Evolutionary conservation across 768 basidiomycete genomes (phyloP), one percentile per base, ranked within the genome.

Genomic region (Suillus hirtellus): DNA sequence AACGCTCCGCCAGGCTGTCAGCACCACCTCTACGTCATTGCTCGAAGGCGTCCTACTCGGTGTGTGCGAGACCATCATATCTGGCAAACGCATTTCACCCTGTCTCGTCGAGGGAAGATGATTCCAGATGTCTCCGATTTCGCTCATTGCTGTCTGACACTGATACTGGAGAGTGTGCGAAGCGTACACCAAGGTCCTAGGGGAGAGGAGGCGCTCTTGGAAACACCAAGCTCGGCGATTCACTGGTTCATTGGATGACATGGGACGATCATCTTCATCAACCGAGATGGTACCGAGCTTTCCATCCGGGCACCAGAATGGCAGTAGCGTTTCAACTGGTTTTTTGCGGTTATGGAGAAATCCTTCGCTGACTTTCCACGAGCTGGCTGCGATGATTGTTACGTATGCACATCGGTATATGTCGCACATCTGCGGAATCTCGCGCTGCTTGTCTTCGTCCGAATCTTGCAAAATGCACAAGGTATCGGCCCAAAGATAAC

Each of bases 391-490:
- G 15, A 61, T 50, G 34, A 64, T 61, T 2, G 63, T 61, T 10
- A 64, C 40, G 21, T 53, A 60, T n/a, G 63, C 60, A 42, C 44
- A 19, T 7, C 43, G 63, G 40, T 71, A 70, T 55, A 71, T 60
- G 24, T 46, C 31, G 62, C 43, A 62, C 70, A 71, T 71, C 40
- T 64, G 62, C 27, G 50, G 38, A 52, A 71, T 67, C 62, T 70
- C 66, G 64, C 64, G 63, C 11, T 38, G 53, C 60, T 71, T 71
- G 63, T 71, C 70, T 12, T 64, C 60, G 11, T 43, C 35, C 40
- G 55, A 66, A 15, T 64, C 67, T 58, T 71, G 70, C 50, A 70
- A 62, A 52, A 70, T 68, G 42, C 70, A 71, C 14, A 71, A 64
- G 12, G 67, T 59, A 54, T 70, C 70, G 31, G 64, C 50, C 70